Evolutionary conservation across 2,329 filamentous ascomycete species (phyloP), one percentile per base, ranked within the genome.

Genomic region (Thielaviopsis musarum): DNA sequence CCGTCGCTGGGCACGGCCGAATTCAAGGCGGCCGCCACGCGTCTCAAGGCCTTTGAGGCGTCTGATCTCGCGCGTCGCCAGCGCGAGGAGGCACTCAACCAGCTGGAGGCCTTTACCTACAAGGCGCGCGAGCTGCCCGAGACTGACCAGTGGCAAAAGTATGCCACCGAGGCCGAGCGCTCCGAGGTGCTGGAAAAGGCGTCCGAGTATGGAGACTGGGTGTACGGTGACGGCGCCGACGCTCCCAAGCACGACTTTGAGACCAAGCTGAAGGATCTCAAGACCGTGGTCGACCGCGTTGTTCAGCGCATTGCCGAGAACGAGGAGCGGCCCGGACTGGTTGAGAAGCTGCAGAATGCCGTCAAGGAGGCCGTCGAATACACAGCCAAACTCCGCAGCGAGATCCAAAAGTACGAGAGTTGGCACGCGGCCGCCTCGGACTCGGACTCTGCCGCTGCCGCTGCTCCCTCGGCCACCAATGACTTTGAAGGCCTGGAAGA

Each of bases 51-150:
- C 4, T 97, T 98, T 66, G 89, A 94, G 65, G 77, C 80, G 26
- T 95, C 91, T 2, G 93, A 98, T 71, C 81, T 80, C 65, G 82
- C 85, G 28, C 86, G 91, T 56, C 73, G 83, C 41, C 75, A 83
- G 61, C 83, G 91, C 34, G 91, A 96, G 69, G 91, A 96, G 69
- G 82, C 88, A 0, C 75, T 96, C 60, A 98, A 97, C 72, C 85
- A 87, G 64, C 81, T 98, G n/a, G 93, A 98, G 71, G 85, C 80
- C 13, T 97, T 87, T 71, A 95, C 91, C 15, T 98, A 98, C 76
- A 85, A 83, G 67, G 81, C 87, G 28, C 84, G 90, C 26, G 90
- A 96, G 69, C 77, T 95, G 52, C 76, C 96, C 1, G 85, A 88
- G 51, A 84, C 85, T 62, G 83, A 88, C 54, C 76, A 77, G 0